These are phyloP conservation scores for Teratosphaeria viscida DNA, from an alignment of 2,329 filamentous ascomycete genomes.

Conservation along the genomic window DNA sequence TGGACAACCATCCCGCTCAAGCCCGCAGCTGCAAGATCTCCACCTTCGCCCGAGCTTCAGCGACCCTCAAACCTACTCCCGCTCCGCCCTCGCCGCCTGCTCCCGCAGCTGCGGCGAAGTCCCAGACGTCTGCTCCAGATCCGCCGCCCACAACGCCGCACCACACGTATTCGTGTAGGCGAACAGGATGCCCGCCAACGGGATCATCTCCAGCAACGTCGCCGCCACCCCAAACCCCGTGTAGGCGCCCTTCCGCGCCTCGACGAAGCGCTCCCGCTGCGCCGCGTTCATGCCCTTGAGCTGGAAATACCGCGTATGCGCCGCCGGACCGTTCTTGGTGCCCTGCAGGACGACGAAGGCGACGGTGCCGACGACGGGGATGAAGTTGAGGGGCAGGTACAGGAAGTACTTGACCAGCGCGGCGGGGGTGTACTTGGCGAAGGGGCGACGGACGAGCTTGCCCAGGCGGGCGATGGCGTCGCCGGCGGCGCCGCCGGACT, in stretches of 20 bases:
- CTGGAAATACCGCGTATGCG: conserved; percentile 68
- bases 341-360: conserved; percentile 68
- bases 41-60: background rate
- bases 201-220: conserved; percentile 73
- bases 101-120: conserved; percentile 25
- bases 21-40: background rate
- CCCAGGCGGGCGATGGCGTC: conserved; percentile 48
- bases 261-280: conserved; percentile 58
- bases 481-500: conserved; percentile 36
- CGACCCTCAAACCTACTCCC: background rate
- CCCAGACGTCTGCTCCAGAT: conserved; percentile 24
- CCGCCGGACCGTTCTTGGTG: conserved; percentile 41
- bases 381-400: conserved; percentile 85
- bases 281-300: conserved; percentile 68
- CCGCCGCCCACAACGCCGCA: conserved; percentile 87
- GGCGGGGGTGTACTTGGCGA: conserved; percentile 41
- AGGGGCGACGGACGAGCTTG: conserved; percentile 45
- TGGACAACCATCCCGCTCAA: background rate
- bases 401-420: conserved; percentile 69
- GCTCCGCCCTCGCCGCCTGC: conserved; percentile 19
- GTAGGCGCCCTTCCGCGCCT: conserved; percentile 63
- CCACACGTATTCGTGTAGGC: conserved; percentile 87
- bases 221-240: conserved; percentile 68
- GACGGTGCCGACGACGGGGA: conserved; percentile 75
- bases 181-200: conserved; percentile 72